Conservation (phyloP, 2,329 filamentous ascomycete genomes). For the Podosphaera xanthii region DNA sequence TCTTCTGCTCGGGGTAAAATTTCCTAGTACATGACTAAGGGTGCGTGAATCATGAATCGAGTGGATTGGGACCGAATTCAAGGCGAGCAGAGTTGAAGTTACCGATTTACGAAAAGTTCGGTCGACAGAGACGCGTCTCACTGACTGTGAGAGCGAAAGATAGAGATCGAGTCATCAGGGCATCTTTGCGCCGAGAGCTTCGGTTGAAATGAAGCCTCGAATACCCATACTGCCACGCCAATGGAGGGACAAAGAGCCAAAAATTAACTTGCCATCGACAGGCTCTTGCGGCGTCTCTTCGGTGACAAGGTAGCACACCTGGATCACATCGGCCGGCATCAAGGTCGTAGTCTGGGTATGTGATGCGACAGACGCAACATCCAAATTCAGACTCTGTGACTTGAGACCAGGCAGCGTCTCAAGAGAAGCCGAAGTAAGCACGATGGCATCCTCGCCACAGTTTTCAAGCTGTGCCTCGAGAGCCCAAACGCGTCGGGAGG, state of each 20-base stretch:
- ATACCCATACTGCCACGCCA: slow-evolving; percentile 87
- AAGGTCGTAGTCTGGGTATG: slow-evolving; percentile 33
- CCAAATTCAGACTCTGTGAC: slow-evolving; percentile 35
- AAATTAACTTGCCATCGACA: slow-evolving; percentile 36
- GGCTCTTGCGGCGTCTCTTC: slow-evolving; percentile 17
- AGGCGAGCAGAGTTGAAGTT: no score
- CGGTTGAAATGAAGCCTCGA: slow-evolving; percentile 66
- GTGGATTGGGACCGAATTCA: no score
- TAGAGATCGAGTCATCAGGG: slow-evolving; percentile 2
- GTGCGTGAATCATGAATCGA: no score
- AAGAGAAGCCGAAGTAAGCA: slow-evolving; percentile 43
- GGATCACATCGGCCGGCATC: slow-evolving; percentile 39
- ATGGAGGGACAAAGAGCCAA: slow-evolving; percentile 66
- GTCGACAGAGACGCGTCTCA: no score
- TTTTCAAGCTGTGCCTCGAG: slow-evolving; percentile 94
- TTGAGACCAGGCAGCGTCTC: slow-evolving; percentile 28
- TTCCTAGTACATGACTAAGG: no score
- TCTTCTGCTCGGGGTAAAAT: no score
- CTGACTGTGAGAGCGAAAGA: no score
- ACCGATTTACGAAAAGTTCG: no score
- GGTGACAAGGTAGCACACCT: slow-evolving; percentile 39
- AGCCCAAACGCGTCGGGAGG: slow-evolving; percentile 30
- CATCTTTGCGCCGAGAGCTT: slow-evolving; percentile 41
- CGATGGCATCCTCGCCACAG: slow-evolving; percentile 61
- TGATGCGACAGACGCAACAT: slow-evolving; percentile 12